A percentile compares a stretch with the other conserved stretches of the same genome.
Conservation (phyloP, 495 filamentous ascomycete genomes). For the Delitschia confertaspora region DNA sequence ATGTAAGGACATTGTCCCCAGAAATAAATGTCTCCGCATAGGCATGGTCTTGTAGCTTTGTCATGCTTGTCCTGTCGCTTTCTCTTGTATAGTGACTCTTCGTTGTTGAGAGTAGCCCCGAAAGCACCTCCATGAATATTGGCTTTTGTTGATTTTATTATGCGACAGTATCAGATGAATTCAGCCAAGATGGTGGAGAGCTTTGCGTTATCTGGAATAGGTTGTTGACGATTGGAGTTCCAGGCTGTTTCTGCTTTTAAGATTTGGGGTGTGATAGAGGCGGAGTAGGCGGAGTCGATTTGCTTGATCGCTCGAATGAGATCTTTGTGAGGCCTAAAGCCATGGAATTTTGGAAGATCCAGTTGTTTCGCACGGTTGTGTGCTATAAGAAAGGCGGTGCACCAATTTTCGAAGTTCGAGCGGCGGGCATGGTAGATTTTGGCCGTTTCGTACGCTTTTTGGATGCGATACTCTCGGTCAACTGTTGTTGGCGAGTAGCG, state of each 20-base stretch:
- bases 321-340: conserved; percentile 8
- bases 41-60: not conserved
- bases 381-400: not conserved
- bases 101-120: not conserved
- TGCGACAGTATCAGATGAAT: not conserved
- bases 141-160: not conserved
- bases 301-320: conserved; percentile 3
- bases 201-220: not conserved
- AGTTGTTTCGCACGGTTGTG: conserved; percentile 5
- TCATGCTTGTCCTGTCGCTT: not conserved
- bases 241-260: not conserved
- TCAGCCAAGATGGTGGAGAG: not conserved
- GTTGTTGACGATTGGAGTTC: not conserved
- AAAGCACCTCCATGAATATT: conserved; percentile 4
- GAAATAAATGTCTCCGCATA: not conserved
- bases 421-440: conserved; percentile 1
- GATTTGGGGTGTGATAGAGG: not conserved
- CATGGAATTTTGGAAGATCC: conserved; percentile 1
- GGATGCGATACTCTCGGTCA: conserved; percentile 2
- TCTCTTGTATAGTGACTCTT: conserved; percentile 1
- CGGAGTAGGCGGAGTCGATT: not conserved
- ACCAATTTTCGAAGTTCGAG: conserved; percentile 8
- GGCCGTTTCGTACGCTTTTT: conserved; percentile 2
- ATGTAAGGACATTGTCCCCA: not conserved
- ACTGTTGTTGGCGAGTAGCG: not conserved